Percentiles rank a stretch among this genome's conserved stretches.
phyloP scores from a whole-genome alignment of 768 basidiomycete species.

The Amylocystis lapponica region DNA sequence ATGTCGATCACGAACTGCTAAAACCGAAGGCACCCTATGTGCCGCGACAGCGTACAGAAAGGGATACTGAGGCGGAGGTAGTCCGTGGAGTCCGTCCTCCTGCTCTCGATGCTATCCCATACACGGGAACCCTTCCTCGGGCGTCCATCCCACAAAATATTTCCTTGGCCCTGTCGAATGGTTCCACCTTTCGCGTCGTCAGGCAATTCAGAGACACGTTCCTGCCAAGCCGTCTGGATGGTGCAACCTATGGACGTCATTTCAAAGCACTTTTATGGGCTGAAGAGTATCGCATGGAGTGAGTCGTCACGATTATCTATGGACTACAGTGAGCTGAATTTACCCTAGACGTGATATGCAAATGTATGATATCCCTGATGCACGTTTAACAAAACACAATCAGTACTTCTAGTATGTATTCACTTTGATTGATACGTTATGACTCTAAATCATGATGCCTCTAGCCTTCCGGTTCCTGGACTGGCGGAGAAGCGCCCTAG shows the following conservation, averaged over 20 bases:
- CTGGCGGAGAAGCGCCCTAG: constrained; percentile 15
- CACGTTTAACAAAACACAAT: constrained; percentile 1
- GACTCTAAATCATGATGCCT: neutral
- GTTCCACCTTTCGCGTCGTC: neutral
- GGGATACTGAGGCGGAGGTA: constrained; percentile 14
- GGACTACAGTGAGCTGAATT: neutral
- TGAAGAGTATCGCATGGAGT: constrained; percentile 35
- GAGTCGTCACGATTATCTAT: constrained; percentile 3
- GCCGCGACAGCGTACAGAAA: constrained; percentile 11
- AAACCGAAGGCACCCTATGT: constrained; percentile 41
- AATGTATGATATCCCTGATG: constrained; percentile 14
- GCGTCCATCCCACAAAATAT: constrained; percentile 11
- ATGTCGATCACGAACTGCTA: constrained; percentile 43
- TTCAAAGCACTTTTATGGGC: constrained; percentile 53
- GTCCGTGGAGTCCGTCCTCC: constrained; percentile 24
- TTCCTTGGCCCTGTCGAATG: constrained; percentile 1
- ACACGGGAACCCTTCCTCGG: constrained; percentile 10
- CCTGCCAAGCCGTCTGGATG: constrained; percentile 36
- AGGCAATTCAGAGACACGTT: constrained; percentile 6
- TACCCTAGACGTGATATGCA: constrained; percentile 29
- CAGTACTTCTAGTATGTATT: constrained; percentile 14
- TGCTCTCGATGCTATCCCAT: constrained; percentile 8
- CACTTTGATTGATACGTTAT: neutral
- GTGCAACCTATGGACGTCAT: constrained; percentile 35
- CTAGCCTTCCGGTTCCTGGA: constrained; percentile 10